Evolutionary conservation across 306 rosid species (phyloP), one percentile per base, ranked within the genome.

Genomic region (Cucumis hystrix): DNA sequence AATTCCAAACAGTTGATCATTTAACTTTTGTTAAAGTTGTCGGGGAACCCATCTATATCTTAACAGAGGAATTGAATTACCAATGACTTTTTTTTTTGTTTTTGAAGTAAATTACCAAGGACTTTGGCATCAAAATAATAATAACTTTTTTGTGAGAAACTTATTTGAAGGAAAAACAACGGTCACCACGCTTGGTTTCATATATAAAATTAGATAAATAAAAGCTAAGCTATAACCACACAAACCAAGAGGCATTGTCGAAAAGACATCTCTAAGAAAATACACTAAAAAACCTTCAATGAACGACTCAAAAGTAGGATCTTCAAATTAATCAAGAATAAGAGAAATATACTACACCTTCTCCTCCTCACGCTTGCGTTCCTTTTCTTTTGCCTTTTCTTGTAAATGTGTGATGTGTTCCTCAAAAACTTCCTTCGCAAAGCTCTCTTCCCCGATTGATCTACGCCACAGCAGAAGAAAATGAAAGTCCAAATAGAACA

Each of bases 361-460:
- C 79, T 96, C 99, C 83, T 91, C 99, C 79, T 96, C 99, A 51
- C 99, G 96, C 84, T 91, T 96, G 54, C 99, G 93, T 80, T 92
- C 99, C 83, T 87, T 96, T 86, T 96, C 99, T 86, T 86, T 92
- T 52, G 93, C 97, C 82, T 91, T 96, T 81, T 91, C 99, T 80
- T 86, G 89, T 15, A 92, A 84, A 84, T 83, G 84, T 30, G 84
- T 41, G 71, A 89, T 80, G 85, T 92, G 88, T 77, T 88, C 97
- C 84, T 88, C 96, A 85, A 96, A 92, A 79, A 89, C 45, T 74
- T 96, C 99, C 85, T 64, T 89, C 56, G 84, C 64, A 40, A 65
- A 67, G 83, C 79, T 89, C 83, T 91, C 99, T 37, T 91, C 97
- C 66, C 93, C 96, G 77, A 96, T 82, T 59, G 89, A 87, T 81